Base-by-base conservation (phyloP, 2,329 filamentous ascomycete species). In the Colletotrichum aenigma region DNA sequence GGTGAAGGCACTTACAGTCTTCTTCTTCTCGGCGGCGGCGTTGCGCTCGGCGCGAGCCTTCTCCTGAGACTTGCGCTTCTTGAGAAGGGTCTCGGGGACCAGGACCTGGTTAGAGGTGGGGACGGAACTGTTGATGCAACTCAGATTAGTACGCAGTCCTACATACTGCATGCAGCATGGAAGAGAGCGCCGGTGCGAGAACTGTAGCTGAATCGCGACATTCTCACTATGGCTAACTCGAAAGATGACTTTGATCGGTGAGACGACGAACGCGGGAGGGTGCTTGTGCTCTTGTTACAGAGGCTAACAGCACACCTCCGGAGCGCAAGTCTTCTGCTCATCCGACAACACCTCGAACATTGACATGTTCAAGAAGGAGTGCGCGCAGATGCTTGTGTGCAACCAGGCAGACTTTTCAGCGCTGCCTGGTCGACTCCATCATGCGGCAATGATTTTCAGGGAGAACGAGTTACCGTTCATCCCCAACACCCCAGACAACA, bases 21-120 rank as follows among this genome's bases (percentile, higher is more conserved):
- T 97, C 89, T 93, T 94, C 92, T 98, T 94, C 89, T 96, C 92
- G 81, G 93, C 87, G 84, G 95, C 94, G 80, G 94, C 91, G 81
- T 91, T 88, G 87, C 93, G 94, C 89, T 96, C 95, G 88, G 97
- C 96, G 88, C 96, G 95, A 87, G 96, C 96, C 93, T 98, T 98
- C 93, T 99, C 97, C 91, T 98, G 96, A 88, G 93, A 95, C 96
- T 99, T 99, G 91, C 97, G 95, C 95, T 99, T 99, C 95, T 99
- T 99, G 88, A 99, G 93, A 85, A 99, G 95, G 84, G 97, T 99
- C 95, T 99, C 97, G 83, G 97, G 97, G 86, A 98, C 95, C 87
- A 98, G 92, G 87, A 99, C 93, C 88, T 98, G 94, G 88, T 98
- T 95, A 89, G 96, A 90, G 88, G 96, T 98, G 82, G 97, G 95